Conservation (phyloP, 2,329 filamentous ascomycete genomes). For the Curvularia spicifera region DNA sequence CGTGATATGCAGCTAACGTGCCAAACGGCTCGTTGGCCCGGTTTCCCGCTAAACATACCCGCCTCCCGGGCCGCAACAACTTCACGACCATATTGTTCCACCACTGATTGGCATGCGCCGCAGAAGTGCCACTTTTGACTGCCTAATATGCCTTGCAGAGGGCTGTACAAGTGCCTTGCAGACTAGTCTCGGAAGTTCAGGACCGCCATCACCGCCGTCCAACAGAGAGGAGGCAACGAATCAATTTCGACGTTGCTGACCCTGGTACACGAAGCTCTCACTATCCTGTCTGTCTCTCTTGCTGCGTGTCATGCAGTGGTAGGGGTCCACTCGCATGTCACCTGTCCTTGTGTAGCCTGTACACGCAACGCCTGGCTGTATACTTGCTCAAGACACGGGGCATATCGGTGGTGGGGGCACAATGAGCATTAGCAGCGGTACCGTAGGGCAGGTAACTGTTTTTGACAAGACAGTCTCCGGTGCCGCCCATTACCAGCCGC, state of each 20-base stretch:
- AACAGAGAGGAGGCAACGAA: constrained; percentile 29
- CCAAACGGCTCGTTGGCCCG: constrained; percentile 34
- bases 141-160: constrained; percentile 28
- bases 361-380: constrained; percentile 28
- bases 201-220: constrained; percentile 44
- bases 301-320: constrained; percentile 27
- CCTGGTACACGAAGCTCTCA: constrained; percentile 24
- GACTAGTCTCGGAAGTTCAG: constrained; percentile 41
- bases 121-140: constrained; percentile 16
- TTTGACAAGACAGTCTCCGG: constrained; percentile 24
- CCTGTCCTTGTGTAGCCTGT: constrained; percentile 24
- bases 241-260: constrained; percentile 30
- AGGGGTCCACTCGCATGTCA: constrained; percentile 31
- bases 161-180: constrained; percentile 25
- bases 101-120: constrained; percentile 31
- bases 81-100: constrained; percentile 45
- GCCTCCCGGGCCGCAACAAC: constrained; percentile 37
- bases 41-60: constrained; percentile 35
- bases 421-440: constrained; percentile 18
- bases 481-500: constrained; percentile 41
- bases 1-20: constrained; percentile 35
- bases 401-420: constrained; percentile 11
- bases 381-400: constrained; percentile 15
- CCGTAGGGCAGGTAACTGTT: constrained; percentile 7
- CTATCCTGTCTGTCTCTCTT: constrained; percentile 12